Base-by-base conservation (phyloP, 2,329 filamentous ascomycete species). In the Cercospora nicotianae region DNA sequence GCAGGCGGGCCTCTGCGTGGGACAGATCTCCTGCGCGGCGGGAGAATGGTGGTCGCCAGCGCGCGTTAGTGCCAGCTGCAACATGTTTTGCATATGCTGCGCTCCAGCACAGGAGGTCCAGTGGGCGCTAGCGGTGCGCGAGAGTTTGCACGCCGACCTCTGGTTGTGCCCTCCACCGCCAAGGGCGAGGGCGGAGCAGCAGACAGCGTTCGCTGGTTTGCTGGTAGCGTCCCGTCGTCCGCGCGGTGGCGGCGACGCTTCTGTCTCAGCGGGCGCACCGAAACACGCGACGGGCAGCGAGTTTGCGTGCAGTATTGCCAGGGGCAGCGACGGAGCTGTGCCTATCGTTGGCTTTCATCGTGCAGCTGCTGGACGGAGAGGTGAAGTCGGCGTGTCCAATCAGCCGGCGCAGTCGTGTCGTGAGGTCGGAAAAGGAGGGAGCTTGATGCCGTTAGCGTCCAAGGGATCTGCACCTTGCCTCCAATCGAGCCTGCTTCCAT, bases 321-420 rank as follows among this genome's bases (percentile, higher is more conserved):
- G 63, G 66, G 66, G 48, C 42, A 55, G 28, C 51, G 36, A n/a
- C 45, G 63, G 28, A 51, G 58, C 63, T 65, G 30, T 65, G 63
- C 53, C 36, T 65, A 68, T 64, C 66, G 62, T 45, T 63, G 33
- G 63, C 62, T 26, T 59, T 53, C 62, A 18, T 23, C 23, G 58
- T 30, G 53, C 62, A 39, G 51, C 20, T 36, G 20, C 36, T 23
- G 20, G 53, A 58, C 30, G 23, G 26, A 57, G 51, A 64, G 62
- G 66, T 68, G 66, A 68, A 65, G 66, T 68, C 53, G 53, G 51
- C 8, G 53, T 57, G 36, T 18, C 66, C 66, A 68, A 68, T 68
- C 31, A 60, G 23, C 5, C 20, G 48, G 23, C n/a, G 23, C 6
- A 18, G 20, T 4, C 61, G 61, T 64, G 45, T 64, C 48, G 48